Percentiles rank a stretch among this genome's conserved stretches.
Evolutionary conservation across 768 basidiomycete genomes (phyloP).

Genomic region (Boletus sensibilis): DNA sequence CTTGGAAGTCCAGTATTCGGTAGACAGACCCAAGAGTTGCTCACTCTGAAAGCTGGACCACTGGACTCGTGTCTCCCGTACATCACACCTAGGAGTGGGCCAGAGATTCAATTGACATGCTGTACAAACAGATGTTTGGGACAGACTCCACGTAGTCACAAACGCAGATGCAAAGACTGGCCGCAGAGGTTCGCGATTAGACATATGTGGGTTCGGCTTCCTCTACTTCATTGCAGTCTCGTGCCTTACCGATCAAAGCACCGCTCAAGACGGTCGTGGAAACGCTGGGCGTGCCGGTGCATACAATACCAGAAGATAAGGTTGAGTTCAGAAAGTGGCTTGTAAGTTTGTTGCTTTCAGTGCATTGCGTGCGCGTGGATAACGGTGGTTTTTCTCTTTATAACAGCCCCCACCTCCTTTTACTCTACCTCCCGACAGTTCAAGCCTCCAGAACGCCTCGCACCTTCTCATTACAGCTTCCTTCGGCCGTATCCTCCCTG

Average conservation of each 20-base stretch:
- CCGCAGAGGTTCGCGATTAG: slow-evolving; percentile 54
- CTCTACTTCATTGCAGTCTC: neutral
- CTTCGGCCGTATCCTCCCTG: slow-evolving; percentile 82
- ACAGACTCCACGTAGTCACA: slow-evolving; percentile 63
- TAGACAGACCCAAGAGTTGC: neutral
- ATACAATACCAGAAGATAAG: slow-evolving; percentile 59
- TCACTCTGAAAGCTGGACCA: neutral
- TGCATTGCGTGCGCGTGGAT: neutral
- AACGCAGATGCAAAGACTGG: slow-evolving; percentile 66
- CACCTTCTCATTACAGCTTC: slow-evolving; percentile 84
- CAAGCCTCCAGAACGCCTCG: slow-evolving; percentile 29
- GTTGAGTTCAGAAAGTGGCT: slow-evolving; percentile 63
- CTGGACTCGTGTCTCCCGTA: neutral
- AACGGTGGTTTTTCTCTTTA: slow-evolving; percentile 24
- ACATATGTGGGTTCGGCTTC: slow-evolving; percentile 44
- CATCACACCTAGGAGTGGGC: neutral
- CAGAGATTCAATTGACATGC: slow-evolving; percentile 8
- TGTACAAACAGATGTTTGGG: slow-evolving; percentile 70
- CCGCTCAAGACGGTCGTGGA: slow-evolving; percentile 65
- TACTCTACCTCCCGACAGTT: neutral
- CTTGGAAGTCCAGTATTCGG: neutral
- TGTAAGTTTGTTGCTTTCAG: slow-evolving; percentile 37
- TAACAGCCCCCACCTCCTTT: slow-evolving; percentile 44
- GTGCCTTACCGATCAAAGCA: slow-evolving; percentile 43
- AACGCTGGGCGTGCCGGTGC: slow-evolving; percentile 50